phyloP scores from a whole-genome alignment of 2,329 filamentous ascomycete species.

The Lasiodiplodia theobromae region DNA sequence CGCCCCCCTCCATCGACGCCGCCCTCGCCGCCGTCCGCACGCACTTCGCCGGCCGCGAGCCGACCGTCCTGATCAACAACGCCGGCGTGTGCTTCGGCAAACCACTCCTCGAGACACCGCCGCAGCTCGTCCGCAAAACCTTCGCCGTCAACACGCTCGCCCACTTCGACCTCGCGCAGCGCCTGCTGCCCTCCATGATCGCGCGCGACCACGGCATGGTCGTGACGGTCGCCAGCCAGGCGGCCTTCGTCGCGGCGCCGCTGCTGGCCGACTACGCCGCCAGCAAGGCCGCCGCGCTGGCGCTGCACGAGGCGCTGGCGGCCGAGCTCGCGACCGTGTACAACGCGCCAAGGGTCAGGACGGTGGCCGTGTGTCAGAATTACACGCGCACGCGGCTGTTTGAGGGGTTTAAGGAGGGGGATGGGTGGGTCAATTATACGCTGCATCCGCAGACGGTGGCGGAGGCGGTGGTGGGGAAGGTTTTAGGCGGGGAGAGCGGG shows the following conservation, averaged over 20 bases:
- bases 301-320: slow-evolving; percentile 70
- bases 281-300: slow-evolving; percentile 70
- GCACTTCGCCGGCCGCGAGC: slow-evolving; percentile 62
- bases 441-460: slow-evolving; percentile 70
- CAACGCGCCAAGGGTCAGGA: slow-evolving; percentile 68
- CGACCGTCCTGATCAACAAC: slow-evolving; percentile 76
- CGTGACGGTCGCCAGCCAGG: slow-evolving; percentile 72
- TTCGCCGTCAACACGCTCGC: slow-evolving; percentile 75
- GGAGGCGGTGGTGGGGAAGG: slow-evolving; percentile 66
- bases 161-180: slow-evolving; percentile 70
- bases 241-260: slow-evolving; percentile 66
- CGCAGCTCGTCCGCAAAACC: slow-evolving; percentile 68
- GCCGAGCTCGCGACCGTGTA: slow-evolving; percentile 59
- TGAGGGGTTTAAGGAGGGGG: slow-evolving; percentile 60
- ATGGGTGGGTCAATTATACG: slow-evolving; percentile 60
- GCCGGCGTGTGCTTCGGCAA: slow-evolving; percentile 70
- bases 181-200: slow-evolving; percentile 73
- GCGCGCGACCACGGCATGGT: slow-evolving; percentile 73
- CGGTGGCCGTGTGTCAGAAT: slow-evolving; percentile 69
- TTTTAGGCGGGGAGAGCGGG: slow-evolving; percentile 64
- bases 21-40: slow-evolving; percentile 62
- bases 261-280: slow-evolving; percentile 69
- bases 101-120: slow-evolving; percentile 65
- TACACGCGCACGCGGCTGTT: slow-evolving; percentile 70
- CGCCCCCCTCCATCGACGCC: slow-evolving; percentile 58